A percentile compares a stretch with the other conserved stretches of the same genome.
These are phyloP conservation scores for Lactifluus pinguis DNA, from an alignment of 768 basidiomycete species.

Conservation along the genomic window DNA sequence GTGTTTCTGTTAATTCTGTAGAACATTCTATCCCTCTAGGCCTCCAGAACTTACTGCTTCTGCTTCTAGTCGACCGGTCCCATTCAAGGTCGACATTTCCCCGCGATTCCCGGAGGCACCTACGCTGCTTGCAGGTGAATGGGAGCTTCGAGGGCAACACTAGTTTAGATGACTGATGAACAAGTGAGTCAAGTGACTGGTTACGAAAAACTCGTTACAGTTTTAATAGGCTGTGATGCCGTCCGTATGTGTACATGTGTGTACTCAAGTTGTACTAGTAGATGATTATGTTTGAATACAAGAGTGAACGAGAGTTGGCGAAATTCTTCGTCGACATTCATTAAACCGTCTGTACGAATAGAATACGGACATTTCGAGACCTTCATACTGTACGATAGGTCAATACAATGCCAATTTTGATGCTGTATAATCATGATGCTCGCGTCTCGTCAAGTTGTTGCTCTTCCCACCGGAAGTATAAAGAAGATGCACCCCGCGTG, in stretches of 20 bases:
- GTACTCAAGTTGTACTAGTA: neutral
- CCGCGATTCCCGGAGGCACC: constrained; percentile 15
- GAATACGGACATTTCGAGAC: no score
- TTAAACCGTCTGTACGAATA: neutral
- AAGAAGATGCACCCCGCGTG: no score
- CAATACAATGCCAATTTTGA: no score
- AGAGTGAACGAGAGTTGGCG: neutral
- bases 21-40: neutral
- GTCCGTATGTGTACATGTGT: neutral
- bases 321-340: neutral
- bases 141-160: neutral
- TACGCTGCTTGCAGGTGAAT: constrained; percentile 1
- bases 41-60: neutral
- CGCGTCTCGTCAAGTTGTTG: no score
- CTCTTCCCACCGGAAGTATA: no score
- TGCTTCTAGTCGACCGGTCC: constrained; percentile 7
- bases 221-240: neutral
- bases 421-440: no score
- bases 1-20: neutral
- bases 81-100: constrained; percentile 4
- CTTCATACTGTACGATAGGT: no score
- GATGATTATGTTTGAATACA: neutral
- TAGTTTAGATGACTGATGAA: neutral
- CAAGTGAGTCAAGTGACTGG: neutral
- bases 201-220: neutral